These are phyloP conservation scores for Fusarium continuum DNA, from an alignment of 2,329 filamentous ascomycete genomes.

Conservation along the genomic window DNA sequence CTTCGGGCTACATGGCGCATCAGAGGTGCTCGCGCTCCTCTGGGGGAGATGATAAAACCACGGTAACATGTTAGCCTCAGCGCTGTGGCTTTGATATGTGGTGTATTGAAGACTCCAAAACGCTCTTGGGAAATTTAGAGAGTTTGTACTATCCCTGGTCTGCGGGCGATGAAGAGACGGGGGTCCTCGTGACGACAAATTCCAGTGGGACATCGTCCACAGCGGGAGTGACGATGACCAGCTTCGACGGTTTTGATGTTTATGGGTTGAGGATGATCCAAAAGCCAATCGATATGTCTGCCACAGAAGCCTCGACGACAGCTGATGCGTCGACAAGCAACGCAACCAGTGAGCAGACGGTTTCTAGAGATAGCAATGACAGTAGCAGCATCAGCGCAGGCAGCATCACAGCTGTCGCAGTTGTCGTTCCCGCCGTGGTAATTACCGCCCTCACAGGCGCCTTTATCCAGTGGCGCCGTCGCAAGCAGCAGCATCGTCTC, in stretches of 20 bases:
- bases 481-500: slow-evolving; percentile 14
- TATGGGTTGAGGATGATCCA: slow-evolving; percentile 50
- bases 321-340: not conserved
- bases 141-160: slow-evolving; percentile 49
- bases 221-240: slow-evolving; percentile 28
- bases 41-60: slow-evolving; percentile 43
- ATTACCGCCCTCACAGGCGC: slow-evolving; percentile 38
- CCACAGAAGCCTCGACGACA: slow-evolving; percentile 8
- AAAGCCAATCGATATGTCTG: slow-evolving; percentile 42
- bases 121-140: slow-evolving; percentile 36
- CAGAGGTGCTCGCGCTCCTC: slow-evolving; percentile 41
- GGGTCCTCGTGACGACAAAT: slow-evolving; percentile 41
- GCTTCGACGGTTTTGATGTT: slow-evolving; percentile 45
- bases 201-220: slow-evolving; percentile 39
- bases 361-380: not conserved
- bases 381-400: slow-evolving; percentile 35
- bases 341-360: not conserved
- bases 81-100: slow-evolving; percentile 40
- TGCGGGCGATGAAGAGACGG: slow-evolving; percentile 37
- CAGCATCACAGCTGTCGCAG: slow-evolving; percentile 43
- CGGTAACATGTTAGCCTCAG: slow-evolving; percentile 50
- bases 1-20: slow-evolving; percentile 44
- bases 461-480: slow-evolving; percentile 46
- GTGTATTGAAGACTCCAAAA: slow-evolving; percentile 43
- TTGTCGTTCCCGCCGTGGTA: slow-evolving; percentile 44